Base-by-base conservation (phyloP, 2,329 filamentous ascomycete species). In the Colletotrichum neosansevieriae region DNA sequence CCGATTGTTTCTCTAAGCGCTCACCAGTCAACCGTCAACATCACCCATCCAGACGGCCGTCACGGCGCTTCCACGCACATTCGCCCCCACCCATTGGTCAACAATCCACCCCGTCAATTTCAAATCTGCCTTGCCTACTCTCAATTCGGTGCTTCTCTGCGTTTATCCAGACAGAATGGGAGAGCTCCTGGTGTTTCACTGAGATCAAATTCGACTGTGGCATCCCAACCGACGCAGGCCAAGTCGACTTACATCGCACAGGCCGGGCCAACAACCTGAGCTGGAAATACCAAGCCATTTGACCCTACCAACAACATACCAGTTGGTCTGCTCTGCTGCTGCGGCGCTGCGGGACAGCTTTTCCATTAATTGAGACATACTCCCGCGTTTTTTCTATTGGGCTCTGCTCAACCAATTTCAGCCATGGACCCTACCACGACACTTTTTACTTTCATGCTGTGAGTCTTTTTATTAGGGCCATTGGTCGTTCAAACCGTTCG, bases 371-470 rank as follows among this genome's bases (percentile, higher is more conserved):
- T 50, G 47, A 65, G 61, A 59, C 65, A 54, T 58, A 34, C 19
- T 34, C 40, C 34, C 61, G 15, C 42, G n/a, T 47, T 24, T 32
- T 32, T 65, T 65, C 64, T 15, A 59, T 3, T 54, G 49, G 65
- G 54, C 61, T 58, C 42, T 40, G 45, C 32, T 60, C 59, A 47
- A 42, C 21, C 50, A 10, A 4, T 10, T 49, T 19, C 45, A 44
- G 63, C 60, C 76, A 88, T 89, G 86, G 86, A 89, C 78, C 86
- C 86, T 60, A 83, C 83, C 47, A 91, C 72, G 42, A 72, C 72
- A 15, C 72, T 73, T 34, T 70, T 73, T 53, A 73, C 72, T 7
- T 73, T 73, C 15, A 72, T 73, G 69, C 79, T 91, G 89, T 91
- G 82, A 87, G 88, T 89, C 75, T 65, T 74, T 89, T 75, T 66